phyloP scores from a whole-genome alignment of 169 alveolate species.

The Miamiensis avidus region DNA sequence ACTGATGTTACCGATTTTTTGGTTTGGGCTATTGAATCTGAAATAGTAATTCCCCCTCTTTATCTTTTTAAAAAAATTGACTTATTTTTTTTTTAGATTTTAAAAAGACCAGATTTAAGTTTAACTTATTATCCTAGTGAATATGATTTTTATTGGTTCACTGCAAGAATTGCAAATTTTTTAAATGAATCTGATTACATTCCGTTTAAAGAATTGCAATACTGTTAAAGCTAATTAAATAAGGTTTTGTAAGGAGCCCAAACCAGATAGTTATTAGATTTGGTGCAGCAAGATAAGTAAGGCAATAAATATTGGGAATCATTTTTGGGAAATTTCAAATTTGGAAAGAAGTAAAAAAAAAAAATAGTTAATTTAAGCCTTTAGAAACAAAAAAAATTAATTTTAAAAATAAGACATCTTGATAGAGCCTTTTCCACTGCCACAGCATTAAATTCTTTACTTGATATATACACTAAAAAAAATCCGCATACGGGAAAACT shows the following conservation, averaged over 20 bases:
- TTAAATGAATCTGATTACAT: background rate
- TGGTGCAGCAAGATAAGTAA: background rate
- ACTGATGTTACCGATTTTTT: constrained; percentile 9
- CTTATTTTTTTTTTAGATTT: no score
- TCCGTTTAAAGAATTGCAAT: background rate
- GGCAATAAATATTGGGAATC: constrained; percentile 9
- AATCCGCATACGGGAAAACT: background rate
- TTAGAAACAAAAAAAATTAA: no score
- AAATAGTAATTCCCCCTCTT: no score
- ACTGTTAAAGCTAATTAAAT: background rate
- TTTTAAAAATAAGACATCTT: no score
- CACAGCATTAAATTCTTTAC: background rate
- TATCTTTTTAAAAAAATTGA: no score
- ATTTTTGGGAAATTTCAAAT: constrained; percentile 10
- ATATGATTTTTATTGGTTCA: constrained; percentile 19
- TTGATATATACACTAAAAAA: background rate
- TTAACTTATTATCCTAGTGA: constrained; percentile 20
- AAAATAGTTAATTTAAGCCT: no score
- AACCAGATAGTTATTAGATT: background rate
- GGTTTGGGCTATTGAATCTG: background rate
- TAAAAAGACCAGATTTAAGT: constrained; percentile 4
- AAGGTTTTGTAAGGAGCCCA: background rate
- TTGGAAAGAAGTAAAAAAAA: background rate
- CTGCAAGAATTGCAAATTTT: background rate
- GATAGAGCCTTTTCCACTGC: constrained; percentile 19